Base-by-base conservation (phyloP, 106 monocot genomes). In the Gastrodia elata region DNA sequence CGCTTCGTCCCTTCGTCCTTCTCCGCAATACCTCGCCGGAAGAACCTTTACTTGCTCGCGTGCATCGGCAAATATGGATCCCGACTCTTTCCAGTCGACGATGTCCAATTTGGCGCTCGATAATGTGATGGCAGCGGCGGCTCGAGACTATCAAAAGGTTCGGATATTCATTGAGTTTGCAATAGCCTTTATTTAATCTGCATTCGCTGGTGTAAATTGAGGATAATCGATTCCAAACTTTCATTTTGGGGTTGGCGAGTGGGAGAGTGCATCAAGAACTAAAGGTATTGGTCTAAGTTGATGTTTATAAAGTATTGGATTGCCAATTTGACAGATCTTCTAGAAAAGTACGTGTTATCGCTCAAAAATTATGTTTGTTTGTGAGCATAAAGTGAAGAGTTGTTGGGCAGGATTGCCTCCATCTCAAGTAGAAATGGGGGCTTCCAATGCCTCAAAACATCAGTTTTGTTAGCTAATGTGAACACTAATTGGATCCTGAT, bases 81-180 rank as follows among this genome's bases (percentile, higher is more conserved):
- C 92, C 1, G 96, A 97, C 37, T 67, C 83, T 6, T 85, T 97
- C 52, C 76, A 73, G 59, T 89, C 87, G 56, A 97, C 82, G 8
- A 55, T 97, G 65, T 97, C 96, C 16, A 77, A 75, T 71, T 72
- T 97, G 8, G 88, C 87, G 2, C 83, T 97, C 49, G 90, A 90
- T 35, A 97, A 97, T 81, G 96, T 90, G 39, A 90, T 97, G 86
- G 92, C 84, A 15, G 96, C 92, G 4, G 96, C 92, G 26, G 92
- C 92, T 64, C 80, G 96, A 11, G 81, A 97, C 77, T 93, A 93
- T 74, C 87, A 97, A 80, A 97, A 97, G 96, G 96, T 97, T 52
- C 35, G 42, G 1, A 46, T 24, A 64, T 64, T 59, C 2, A 25
- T 40, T 14, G 40, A 41, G 22, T 69, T 24, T 40, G 11, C 26